Percentiles rank a stretch among this genome's conserved stretches.
Evolutionary conservation across 2,329 filamentous ascomycete species (phyloP).

Genomic region (Aspergillus sp.): DNA sequence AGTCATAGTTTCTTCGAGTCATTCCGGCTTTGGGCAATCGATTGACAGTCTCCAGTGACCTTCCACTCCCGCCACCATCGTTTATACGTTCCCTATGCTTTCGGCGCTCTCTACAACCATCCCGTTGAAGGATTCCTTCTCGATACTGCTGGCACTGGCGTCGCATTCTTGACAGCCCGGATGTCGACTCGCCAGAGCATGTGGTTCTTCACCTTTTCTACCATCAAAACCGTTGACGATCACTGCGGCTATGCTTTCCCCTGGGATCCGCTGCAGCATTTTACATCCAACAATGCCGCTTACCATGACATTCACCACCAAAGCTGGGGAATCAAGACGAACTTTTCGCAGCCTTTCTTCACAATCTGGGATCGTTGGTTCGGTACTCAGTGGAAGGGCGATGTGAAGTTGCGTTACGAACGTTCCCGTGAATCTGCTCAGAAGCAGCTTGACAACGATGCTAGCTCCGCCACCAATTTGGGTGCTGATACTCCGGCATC

Average conservation of each 20-base stretch:
- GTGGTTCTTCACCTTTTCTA: conserved; percentile 84
- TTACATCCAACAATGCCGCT: conserved; percentile 91
- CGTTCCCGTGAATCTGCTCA: conserved; percentile 58
- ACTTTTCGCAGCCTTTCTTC: conserved; percentile 62
- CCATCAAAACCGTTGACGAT: conserved; percentile 95
- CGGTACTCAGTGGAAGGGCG: conserved; percentile 79
- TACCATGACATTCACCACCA: conserved; percentile 99
- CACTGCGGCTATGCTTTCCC: conserved; percentile 96
- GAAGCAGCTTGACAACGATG: conserved; percentile 56
- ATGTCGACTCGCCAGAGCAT: conserved; percentile 87
- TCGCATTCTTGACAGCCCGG: conserved; percentile 77
- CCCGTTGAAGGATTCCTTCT: conserved; percentile 91
- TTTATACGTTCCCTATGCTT: conserved; percentile 96
- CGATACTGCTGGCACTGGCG: conserved; percentile 82
- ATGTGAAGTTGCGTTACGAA: conserved; percentile 61
- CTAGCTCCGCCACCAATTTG: conserved; percentile 20
- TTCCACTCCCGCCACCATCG: conserved; percentile 96
- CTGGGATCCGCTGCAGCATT: conserved; percentile 87
- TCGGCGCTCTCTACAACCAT: conserved; percentile 95
- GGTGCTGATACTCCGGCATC: conserved; percentile 30
- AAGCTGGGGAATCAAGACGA: conserved; percentile 91
- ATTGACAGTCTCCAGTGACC: conserved; percentile 57
- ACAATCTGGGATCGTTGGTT: conserved; percentile 89
- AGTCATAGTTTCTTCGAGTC: conserved; percentile 40
- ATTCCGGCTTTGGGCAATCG: neutral